These are phyloP conservation scores for Colletotrichum sp. DNA, from an alignment of 2,329 filamentous ascomycete genomes.

Conservation along the genomic window DNA sequence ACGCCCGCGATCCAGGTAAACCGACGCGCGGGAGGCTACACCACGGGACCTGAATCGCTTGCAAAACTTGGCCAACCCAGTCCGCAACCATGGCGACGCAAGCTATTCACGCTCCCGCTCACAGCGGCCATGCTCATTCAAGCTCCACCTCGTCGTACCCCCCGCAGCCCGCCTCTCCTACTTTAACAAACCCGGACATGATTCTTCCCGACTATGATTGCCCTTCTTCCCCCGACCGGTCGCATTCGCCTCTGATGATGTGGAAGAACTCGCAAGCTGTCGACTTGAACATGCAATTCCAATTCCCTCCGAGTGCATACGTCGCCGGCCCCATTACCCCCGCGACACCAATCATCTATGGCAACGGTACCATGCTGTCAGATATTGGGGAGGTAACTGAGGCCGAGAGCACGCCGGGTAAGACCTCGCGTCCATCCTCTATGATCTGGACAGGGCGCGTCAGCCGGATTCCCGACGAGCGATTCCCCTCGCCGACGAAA, in stretches of 20 bases:
- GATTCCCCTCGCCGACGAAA: conserved; percentile 47
- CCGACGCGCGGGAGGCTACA: background rate
- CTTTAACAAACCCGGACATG: conserved; percentile 93
- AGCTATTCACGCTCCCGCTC: conserved; percentile 20
- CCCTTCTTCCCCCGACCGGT: conserved; percentile 56
- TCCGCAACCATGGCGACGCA: conserved; percentile 35
- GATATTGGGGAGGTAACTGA: conserved; percentile 67
- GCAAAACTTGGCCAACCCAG: background rate
- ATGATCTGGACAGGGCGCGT: conserved; percentile 28
- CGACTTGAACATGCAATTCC: conserved; percentile 36
- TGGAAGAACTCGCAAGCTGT: conserved; percentile 53
- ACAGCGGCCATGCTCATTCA: conserved; percentile 22
- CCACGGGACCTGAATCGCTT: background rate
- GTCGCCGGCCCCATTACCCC: conserved; percentile 52
- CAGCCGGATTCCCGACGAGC: conserved; percentile 30
- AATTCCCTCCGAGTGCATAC: conserved; percentile 51
- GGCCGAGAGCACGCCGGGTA: conserved; percentile 55
- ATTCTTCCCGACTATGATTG: conserved; percentile 79
- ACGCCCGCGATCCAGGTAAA: conserved; percentile 1
- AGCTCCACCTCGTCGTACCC: conserved; percentile 41
- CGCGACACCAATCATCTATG: conserved; percentile 70
- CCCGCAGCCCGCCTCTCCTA: conserved; percentile 74
- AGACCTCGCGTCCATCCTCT: conserved; percentile 34
- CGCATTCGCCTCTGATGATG: conserved; percentile 56
- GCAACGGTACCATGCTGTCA: conserved; percentile 72